These are phyloP conservation scores for Corchorus olitorius DNA, from an alignment of 345 rosid genomes.

Conservation along the genomic window DNA sequence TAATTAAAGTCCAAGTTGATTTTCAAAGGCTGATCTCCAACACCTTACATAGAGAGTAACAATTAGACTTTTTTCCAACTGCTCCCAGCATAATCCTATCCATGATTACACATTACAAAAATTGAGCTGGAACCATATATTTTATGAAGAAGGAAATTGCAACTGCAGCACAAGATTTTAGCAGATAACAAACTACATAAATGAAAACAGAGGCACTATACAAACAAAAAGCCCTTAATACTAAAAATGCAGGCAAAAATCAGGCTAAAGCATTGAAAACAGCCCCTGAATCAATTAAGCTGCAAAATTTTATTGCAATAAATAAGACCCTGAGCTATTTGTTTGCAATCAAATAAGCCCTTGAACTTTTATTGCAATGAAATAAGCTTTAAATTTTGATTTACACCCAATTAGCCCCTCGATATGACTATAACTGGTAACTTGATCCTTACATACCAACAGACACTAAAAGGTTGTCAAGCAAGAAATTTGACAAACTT, in stretches of 20 bases:
- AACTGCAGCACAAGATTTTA: neutral
- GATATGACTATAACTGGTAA: too few species aligned
- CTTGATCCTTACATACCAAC: too few species aligned
- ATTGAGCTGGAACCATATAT: neutral
- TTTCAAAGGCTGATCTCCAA: neutral
- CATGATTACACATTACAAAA: neutral
- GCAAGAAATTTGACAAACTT: neutral
- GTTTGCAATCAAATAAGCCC: too few species aligned
- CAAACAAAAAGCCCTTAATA: neutral
- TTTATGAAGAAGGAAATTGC: neutral
- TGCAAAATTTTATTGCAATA: too few species aligned
- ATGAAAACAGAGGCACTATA: neutral
- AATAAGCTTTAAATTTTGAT: too few species aligned
- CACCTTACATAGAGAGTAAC: too few species aligned
- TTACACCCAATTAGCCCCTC: too few species aligned
- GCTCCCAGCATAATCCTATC: neutral
- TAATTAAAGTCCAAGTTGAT: neutral
- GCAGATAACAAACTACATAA: neutral
- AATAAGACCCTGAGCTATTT: too few species aligned
- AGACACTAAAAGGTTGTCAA: neutral
- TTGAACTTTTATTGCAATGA: too few species aligned
- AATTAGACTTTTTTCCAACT: neutral
- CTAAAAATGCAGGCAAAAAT: neutral
- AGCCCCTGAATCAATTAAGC: too few species aligned
- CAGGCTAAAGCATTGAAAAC: too few species aligned